Conservation (phyloP, 345 rosid genomes). For the Dipteronia dyeriana region DNA sequence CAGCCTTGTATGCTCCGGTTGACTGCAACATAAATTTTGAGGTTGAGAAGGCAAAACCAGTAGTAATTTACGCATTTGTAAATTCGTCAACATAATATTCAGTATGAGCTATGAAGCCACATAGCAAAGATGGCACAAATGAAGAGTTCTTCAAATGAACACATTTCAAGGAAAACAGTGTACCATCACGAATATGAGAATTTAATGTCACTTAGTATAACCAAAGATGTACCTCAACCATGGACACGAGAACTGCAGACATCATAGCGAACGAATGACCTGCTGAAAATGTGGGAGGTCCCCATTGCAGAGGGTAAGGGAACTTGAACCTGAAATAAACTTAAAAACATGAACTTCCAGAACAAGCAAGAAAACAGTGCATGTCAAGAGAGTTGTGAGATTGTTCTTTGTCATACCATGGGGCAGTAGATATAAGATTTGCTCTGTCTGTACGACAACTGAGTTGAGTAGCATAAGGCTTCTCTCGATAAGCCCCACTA, state of each 20-base stretch:
- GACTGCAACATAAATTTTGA: slow-evolving; percentile 51
- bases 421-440: slow-evolving; percentile 81
- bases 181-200: slow-evolving; percentile 6
- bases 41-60: slow-evolving; percentile 8
- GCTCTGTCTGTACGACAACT: slow-evolving; percentile 87
- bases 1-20: slow-evolving; percentile 94
- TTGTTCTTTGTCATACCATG: slow-evolving; percentile 58
- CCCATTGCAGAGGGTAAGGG: slow-evolving; percentile 99
- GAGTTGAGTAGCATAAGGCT: slow-evolving; percentile 52
- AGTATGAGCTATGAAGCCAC: too few species aligned
- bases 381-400: slow-evolving; percentile 3
- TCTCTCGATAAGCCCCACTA: slow-evolving; percentile 81
- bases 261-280: slow-evolving; percentile 96
- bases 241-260: slow-evolving; percentile 89
- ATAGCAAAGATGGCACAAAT: too few species aligned
- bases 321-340: slow-evolving; percentile 68
- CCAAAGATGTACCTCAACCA: slow-evolving; percentile 72
- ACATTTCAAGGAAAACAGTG: background rate
- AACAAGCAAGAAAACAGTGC: background rate
- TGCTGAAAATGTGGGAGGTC: slow-evolving; percentile 94
- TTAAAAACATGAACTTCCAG: slow-evolving; percentile 13
- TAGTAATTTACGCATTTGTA: background rate
- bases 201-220: background rate
- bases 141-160: background rate
- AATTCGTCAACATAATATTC: background rate